Percentiles rank a stretch among this genome's conserved stretches.
These are phyloP conservation scores for Saccharomycopsis sp. DNA, from an alignment of 805 yeast species.

Conservation along the genomic window DNA sequence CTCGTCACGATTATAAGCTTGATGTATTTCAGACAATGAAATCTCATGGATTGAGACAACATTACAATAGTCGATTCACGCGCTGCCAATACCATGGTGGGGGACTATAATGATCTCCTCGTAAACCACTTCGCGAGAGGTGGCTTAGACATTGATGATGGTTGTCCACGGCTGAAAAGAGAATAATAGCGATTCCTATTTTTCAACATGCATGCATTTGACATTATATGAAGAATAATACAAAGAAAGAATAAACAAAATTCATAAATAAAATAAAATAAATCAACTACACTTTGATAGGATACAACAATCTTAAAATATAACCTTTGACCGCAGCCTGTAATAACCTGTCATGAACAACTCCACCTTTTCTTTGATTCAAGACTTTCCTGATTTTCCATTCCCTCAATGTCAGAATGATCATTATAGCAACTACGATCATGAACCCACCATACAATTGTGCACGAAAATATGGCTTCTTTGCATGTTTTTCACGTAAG, in stretches of 20 bases:
- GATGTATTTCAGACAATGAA: too few relatives aligned
- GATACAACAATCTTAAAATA: constrained; percentile 1
- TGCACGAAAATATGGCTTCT: constrained; percentile 47
- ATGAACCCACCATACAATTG: constrained; percentile 54
- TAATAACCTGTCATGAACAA: not conserved
- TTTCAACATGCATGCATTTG: too few relatives aligned
- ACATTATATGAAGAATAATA: too few relatives aligned
- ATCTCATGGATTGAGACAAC: too few relatives aligned
- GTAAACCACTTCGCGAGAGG: too few relatives aligned
- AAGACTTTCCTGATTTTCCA: constrained; percentile 40
- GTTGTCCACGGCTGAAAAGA: too few relatives aligned
- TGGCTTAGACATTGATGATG: too few relatives aligned
- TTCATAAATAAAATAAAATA: not conserved
- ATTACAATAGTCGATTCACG: too few relatives aligned
- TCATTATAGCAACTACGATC: constrained; percentile 36
- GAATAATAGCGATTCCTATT: too few relatives aligned
- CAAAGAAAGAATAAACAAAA: not conserved
- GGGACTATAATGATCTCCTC: too few relatives aligned
- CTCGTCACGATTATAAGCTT: too few relatives aligned
- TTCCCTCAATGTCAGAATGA: constrained; percentile 45
- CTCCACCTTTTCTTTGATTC: constrained; percentile 5
- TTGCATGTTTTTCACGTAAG: constrained; percentile 23
- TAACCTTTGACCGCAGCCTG: not conserved
- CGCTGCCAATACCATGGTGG: too few relatives aligned
- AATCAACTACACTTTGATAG: constrained; percentile 1